Evolutionary conservation across 2,329 filamentous ascomycete genomes (phyloP), one percentile per base, ranked within the genome.

Genomic region (Colletotrichum liriopes): DNA sequence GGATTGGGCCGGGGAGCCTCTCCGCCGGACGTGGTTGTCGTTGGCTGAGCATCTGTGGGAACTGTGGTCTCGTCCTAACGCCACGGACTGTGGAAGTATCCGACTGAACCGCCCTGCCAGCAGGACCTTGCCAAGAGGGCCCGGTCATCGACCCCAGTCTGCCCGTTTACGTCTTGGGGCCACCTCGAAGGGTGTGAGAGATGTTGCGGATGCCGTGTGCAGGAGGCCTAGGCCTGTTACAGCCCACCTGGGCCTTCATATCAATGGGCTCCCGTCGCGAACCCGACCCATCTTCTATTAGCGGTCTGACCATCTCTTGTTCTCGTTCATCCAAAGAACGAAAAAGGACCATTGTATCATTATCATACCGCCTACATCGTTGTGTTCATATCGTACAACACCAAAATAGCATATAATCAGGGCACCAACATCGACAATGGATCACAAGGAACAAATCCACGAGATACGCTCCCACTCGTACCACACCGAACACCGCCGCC

Each of bases 401-500:
- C 2, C 29, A n/a, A 23, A 23, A 32, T 14, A 23, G 14, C 29
- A 47, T 6, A 8, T 16, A 41, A 20, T 1, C 3, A 20, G 9
- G 11, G 14, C 23, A 7, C 2, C 7, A 20, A 2, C 39, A 8
- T 8, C 37, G 23, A 37, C 41, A 18, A 73, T 71, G 61, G 67
- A 67, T 18, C 59, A 65, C 35, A 73, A 73, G 41, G 67, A 67
- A 35, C 41, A 72, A 2, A 47, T 71, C 49, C 43, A 71, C 0
- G 71, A 72, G 9, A 26, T 64, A 2, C 65, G 59, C 37, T 71
- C 68, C 4, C 65, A 63, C 11, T 71, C 58, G 4, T 37, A 64
- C 7, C 65, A 59, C 18, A 60, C 47, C 23, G 65, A 59, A 20
- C 59, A 52, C 47, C 59, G 60, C 52, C 69, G 59, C 4, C 61